These are phyloP conservation scores for Plasmodium malariae DNA, from an alignment of 169 alveolate genomes.

Conservation along the genomic window DNA sequence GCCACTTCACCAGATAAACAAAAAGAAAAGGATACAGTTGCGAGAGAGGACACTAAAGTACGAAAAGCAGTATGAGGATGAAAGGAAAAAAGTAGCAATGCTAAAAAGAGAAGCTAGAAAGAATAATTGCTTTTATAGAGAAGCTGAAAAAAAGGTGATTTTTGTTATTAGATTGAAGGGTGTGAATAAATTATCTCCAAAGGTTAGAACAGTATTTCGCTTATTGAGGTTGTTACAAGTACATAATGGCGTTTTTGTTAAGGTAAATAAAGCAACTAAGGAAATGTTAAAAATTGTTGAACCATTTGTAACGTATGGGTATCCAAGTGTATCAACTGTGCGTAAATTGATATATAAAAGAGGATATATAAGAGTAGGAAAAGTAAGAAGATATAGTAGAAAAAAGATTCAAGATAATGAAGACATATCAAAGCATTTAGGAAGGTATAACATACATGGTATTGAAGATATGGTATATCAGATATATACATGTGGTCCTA, in stretches of 20 bases:
- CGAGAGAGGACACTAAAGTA: conserved; percentile 82
- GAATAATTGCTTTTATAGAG: conserved; percentile 85
- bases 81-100: conserved; percentile 79
- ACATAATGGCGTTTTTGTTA: conserved; percentile 98
- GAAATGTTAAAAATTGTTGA: conserved; percentile 97
- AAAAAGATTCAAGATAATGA: conserved; percentile 82
- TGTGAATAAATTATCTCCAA: conserved; percentile 98
- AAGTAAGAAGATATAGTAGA: conserved; percentile 86
- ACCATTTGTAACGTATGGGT: conserved; percentile 98
- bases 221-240: conserved; percentile 98
- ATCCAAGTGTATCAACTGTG: conserved; percentile 96
- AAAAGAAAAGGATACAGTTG: conserved; percentile 63
- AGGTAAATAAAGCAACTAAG: conserved; percentile 97
- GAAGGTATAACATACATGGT: conserved; percentile 88
- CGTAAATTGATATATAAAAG: conserved; percentile 98
- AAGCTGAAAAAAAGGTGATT: conserved; percentile 96
- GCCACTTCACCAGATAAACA: conserved; percentile 11
- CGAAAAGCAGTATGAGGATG: conserved; percentile 84
- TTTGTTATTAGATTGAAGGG: conserved; percentile 96
- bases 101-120: conserved; percentile 86
- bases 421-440: conserved; percentile 81
- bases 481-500: conserved; percentile 98
- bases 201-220: conserved; percentile 95
- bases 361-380: conserved; percentile 95
- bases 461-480: conserved; percentile 99